Conservation (phyloP, 371 early-diverging fungal genomes). For the Mucor lusitanicus region DNA sequence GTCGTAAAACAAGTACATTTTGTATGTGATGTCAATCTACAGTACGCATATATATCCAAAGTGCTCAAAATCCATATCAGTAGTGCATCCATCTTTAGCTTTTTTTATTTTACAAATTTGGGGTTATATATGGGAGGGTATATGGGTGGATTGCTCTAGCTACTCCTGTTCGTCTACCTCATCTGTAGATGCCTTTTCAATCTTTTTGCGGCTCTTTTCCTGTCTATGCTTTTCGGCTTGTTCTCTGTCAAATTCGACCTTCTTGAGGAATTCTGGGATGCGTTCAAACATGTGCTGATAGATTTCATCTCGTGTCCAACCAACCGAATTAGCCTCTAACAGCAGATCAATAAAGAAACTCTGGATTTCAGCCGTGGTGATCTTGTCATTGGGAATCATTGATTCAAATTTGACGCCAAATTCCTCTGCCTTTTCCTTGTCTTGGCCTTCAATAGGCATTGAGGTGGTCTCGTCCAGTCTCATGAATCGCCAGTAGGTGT, state of each 20-base stretch:
- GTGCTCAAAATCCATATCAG: no score
- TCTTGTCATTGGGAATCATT: slow-evolving; percentile 30
- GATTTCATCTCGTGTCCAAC: slow-evolving; percentile 5
- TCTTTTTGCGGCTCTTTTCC: not conserved
- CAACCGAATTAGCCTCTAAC: slow-evolving; percentile 22
- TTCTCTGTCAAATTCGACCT: slow-evolving; percentile 29
- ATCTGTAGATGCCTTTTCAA: not conserved
- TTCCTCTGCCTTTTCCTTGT: slow-evolving; percentile 3
- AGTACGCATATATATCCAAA: no score
- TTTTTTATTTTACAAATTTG: not conserved
- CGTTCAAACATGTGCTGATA: slow-evolving; percentile 15
- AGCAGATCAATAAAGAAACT: slow-evolving; percentile 32
- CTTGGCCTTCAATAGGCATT: slow-evolving; percentile 12
- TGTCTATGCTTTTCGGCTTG: slow-evolving; percentile 28
- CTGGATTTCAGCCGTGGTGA: slow-evolving; percentile 57
- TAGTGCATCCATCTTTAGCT: no score
- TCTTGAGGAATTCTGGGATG: slow-evolving; percentile 25
- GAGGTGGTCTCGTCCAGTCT: slow-evolving; percentile 27
- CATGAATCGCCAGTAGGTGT: slow-evolving; percentile 54
- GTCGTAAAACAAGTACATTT: no score
- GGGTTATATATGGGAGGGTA: not conserved
- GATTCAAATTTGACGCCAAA: slow-evolving; percentile 14
- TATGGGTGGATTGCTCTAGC: not conserved
- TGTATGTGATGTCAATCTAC: no score
- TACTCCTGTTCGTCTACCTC: not conserved